These are phyloP conservation scores for Xylaria cubensis DNA, from an alignment of 495 filamentous ascomycete genomes.

Conservation along the genomic window DNA sequence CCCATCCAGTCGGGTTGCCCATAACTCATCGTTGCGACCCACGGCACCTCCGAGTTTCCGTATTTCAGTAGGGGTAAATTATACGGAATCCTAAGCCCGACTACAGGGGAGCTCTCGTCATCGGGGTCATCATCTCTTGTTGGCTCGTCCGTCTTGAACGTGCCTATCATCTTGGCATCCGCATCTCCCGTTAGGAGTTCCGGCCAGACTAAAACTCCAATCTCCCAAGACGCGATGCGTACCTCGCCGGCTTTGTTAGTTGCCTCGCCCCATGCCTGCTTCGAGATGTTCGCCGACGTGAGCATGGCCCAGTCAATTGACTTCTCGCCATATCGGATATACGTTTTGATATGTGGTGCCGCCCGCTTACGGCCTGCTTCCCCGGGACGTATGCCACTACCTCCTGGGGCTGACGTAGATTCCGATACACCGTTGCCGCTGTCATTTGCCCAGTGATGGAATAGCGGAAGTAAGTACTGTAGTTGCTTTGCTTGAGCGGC, in stretches of 20 bases:
- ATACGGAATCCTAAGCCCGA: constrained; percentile 85
- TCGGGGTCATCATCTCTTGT: constrained; percentile 15
- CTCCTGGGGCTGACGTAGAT: constrained; percentile 2
- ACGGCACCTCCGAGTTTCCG: constrained; percentile 67
- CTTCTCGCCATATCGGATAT: constrained; percentile 69
- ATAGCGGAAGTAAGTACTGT: constrained; percentile 70
- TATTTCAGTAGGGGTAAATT: constrained; percentile 77
- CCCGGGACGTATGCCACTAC: constrained; percentile 13
- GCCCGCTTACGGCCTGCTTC: constrained; percentile 72
- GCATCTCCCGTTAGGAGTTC: constrained; percentile 60
- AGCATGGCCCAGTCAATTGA: constrained; percentile 87
- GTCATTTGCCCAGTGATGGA: constrained; percentile 73
- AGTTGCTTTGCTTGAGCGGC: constrained; percentile 75
- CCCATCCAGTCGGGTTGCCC: constrained; percentile 74
- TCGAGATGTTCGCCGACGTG: constrained; percentile 86
- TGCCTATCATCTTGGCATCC: constrained; percentile 67
- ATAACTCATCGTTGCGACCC: constrained; percentile 74
- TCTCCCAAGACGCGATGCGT: constrained; percentile 80
- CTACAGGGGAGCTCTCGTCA: constrained; percentile 40
- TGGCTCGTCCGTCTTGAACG: constrained; percentile 68
- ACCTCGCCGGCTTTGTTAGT: constrained; percentile 61
- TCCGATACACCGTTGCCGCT: constrained; percentile 45
- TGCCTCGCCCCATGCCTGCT: constrained; percentile 85
- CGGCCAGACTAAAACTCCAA: constrained; percentile 88
- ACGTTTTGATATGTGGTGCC: constrained; percentile 92